Percentiles rank a stretch among this genome's conserved stretches.
These are phyloP conservation scores for Abrus pulchellus DNA, from an alignment of 306 rosid genomes.

Conservation along the genomic window DNA sequence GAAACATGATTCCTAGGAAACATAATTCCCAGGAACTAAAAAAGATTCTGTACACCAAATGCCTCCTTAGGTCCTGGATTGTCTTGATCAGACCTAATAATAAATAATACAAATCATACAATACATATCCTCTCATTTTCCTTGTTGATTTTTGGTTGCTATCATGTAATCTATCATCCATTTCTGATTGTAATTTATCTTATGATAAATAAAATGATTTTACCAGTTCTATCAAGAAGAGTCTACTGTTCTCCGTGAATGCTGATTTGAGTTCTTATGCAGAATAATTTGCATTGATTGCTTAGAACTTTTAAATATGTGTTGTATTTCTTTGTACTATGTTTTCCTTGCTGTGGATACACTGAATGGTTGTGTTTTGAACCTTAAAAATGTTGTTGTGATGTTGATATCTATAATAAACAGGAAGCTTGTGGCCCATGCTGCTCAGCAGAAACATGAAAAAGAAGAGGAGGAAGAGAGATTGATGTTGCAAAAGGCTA, in stretches of 20 bases:
- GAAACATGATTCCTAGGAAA: too few relatives aligned
- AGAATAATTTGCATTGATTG: slow-evolving; percentile 16
- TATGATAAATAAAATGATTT: background rate
- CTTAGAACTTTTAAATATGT: slow-evolving; percentile 21
- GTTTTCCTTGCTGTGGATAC: background rate
- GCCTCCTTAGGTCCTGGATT: too few relatives aligned
- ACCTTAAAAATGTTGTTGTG: slow-evolving; percentile 17
- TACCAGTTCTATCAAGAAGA: background rate
- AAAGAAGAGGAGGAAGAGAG: slow-evolving; percentile 87
- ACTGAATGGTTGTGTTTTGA: slow-evolving; percentile 15
- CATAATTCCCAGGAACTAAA: too few relatives aligned
- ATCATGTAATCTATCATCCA: background rate
- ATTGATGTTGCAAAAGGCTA: slow-evolving; percentile 78
- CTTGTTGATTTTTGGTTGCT: background rate
- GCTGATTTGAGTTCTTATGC: slow-evolving; percentile 33
- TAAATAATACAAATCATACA: too few relatives aligned
- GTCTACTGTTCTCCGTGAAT: background rate
- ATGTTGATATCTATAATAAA: slow-evolving; percentile 27
- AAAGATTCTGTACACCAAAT: too few relatives aligned
- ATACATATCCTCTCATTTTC: background rate
- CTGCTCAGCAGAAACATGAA: slow-evolving; percentile 87
- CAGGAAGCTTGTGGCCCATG: slow-evolving; percentile 90
- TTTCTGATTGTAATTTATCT: background rate
- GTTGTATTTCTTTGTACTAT: background rate
- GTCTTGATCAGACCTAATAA: too few relatives aligned